Conservation (phyloP, 805 yeast species). For the Nakazawaea ishiwadae region DNA sequence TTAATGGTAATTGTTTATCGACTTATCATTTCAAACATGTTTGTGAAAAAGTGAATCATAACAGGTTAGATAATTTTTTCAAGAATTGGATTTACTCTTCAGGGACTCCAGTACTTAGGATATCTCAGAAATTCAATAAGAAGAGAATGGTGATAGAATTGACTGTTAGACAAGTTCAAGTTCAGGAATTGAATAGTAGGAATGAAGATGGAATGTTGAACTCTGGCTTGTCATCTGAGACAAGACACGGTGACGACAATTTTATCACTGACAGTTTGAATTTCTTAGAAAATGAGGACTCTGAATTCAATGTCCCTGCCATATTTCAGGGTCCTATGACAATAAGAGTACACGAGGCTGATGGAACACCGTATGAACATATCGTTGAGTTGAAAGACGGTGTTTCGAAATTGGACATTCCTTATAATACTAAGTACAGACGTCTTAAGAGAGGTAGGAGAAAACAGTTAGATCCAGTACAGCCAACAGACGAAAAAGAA, state of each 20-base stretch:
- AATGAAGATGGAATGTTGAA: slow-evolving; percentile 8
- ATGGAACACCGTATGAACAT: slow-evolving; percentile 98
- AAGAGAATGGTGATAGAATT: slow-evolving; percentile 92
- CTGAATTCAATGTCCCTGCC: slow-evolving; percentile 33
- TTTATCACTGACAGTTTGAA: slow-evolving; percentile 43
- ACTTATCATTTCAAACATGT: slow-evolving; percentile 84
- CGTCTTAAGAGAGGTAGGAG: slow-evolving; percentile 62
- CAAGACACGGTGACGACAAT: slow-evolving; percentile 21
- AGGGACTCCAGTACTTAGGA: slow-evolving; percentile 84
- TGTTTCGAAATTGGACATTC: slow-evolving; percentile 84
- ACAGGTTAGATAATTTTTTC: slow-evolving; percentile 75
- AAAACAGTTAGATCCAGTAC: slow-evolving; percentile 35
- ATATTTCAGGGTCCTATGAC: slow-evolving; percentile 94
- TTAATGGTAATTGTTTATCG: slow-evolving; percentile 67
- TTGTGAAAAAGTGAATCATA: slow-evolving; percentile 93
- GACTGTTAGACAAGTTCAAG: slow-evolving; percentile 88
- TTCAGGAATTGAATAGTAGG: slow-evolving; percentile 42
- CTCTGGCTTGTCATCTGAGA: slow-evolving; percentile 14
- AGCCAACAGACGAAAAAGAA: slow-evolving; percentile 28
- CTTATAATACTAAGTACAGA: slow-evolving; percentile 90
- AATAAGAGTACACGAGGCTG: slow-evolving; percentile 93
- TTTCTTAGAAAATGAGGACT: slow-evolving; percentile 36
- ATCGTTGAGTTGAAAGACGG: slow-evolving; percentile 87
- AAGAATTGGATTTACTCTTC: slow-evolving; percentile 89
- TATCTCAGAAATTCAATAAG: slow-evolving; percentile 89